These are phyloP conservation scores for Epichloe uncinata DNA, from an alignment of 2,329 filamentous ascomycete genomes.

Conservation along the genomic window DNA sequence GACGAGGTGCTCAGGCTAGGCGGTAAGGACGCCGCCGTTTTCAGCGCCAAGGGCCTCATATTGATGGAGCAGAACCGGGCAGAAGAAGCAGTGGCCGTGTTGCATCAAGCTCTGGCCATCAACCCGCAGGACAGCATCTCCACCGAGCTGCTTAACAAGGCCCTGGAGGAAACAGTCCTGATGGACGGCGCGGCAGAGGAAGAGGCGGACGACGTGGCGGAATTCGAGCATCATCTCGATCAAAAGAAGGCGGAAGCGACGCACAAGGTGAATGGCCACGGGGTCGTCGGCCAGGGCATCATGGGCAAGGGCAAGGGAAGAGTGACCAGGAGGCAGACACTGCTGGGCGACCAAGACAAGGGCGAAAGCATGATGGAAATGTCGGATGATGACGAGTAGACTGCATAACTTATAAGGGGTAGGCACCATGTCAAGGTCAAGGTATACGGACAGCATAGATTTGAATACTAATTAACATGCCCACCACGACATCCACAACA, in stretches of 20 bases:
- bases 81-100: constrained; percentile 64
- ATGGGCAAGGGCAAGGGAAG: constrained; percentile 34
- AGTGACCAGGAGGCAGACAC: constrained; percentile 20
- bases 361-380: constrained; percentile 41
- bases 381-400: constrained; percentile 36
- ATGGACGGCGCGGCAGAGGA: constrained; percentile 31
- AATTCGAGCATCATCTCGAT: constrained; percentile 40
- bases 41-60: constrained; percentile 72
- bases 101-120: constrained; percentile 76
- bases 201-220: constrained; percentile 31
- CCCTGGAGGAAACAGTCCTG: constrained; percentile 47
- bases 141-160: constrained; percentile 62
- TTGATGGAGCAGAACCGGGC: constrained; percentile 62
- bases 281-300: constrained; percentile 11
- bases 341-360: constrained; percentile 21
- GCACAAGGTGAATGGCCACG: constrained; percentile 20
- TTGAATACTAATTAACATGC: too few species aligned
- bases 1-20: constrained; percentile 76
- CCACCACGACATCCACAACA: too few species aligned
- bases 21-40: constrained; percentile 65
- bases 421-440: neutral
- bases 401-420: neutral
- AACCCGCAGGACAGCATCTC: constrained; percentile 70
- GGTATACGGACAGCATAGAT: neutral
- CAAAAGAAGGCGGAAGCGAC: constrained; percentile 32